Percentiles rank a stretch among this genome's conserved stretches.
Evolutionary conservation across 2,329 filamentous ascomycete genomes (phyloP).

Genomic region (Curvularia eragrostidis): DNA sequence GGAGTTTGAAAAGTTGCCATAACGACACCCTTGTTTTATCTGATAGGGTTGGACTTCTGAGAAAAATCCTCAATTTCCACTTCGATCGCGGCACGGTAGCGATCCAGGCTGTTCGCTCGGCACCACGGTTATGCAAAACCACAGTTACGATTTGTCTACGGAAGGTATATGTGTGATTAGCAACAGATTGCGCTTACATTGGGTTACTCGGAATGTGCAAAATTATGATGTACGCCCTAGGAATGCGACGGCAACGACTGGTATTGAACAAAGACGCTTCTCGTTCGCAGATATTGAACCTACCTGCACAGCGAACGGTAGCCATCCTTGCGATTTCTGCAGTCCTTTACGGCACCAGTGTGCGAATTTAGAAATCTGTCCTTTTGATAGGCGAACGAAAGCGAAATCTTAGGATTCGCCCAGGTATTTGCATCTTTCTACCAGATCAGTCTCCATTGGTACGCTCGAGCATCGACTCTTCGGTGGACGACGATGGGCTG

Average conservation of each 20-base stretch:
- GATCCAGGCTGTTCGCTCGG: neutral
- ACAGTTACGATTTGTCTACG: neutral
- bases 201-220: neutral
- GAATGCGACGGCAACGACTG: neutral
- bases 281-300: neutral
- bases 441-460: neutral
- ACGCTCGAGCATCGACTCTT: neutral
- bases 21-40: too few relatives aligned
- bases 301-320: neutral
- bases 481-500: neutral
- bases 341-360: neutral
- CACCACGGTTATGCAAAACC: neutral
- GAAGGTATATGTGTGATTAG: neutral
- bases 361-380: neutral
- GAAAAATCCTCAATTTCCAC: neutral
- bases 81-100: neutral
- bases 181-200: neutral
- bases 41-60: neutral
- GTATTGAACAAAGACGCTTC: too few relatives aligned
- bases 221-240: neutral
- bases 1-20: too few relatives aligned
- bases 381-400: neutral
- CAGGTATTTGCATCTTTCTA: neutral
- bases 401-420: neutral
- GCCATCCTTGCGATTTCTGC: neutral